phyloP scores from a whole-genome alignment of 2,329 filamentous ascomycete species.

The Sporothrix globosa region DNA sequence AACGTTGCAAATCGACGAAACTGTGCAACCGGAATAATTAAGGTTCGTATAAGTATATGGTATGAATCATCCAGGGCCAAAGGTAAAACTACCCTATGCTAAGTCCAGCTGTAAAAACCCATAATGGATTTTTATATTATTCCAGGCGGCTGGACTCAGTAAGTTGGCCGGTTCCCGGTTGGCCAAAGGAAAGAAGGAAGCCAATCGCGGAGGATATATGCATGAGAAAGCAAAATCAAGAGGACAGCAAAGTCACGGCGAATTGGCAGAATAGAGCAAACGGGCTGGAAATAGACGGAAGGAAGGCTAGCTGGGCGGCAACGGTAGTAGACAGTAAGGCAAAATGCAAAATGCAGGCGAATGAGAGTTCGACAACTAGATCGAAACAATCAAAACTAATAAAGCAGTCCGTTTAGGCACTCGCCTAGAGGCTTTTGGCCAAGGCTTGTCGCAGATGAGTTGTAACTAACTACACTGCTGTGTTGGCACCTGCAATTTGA shows the following conservation, averaged over 20 bases:
- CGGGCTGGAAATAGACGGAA: slow-evolving; percentile 17
- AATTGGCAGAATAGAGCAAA: neutral
- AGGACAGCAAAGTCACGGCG: neutral
- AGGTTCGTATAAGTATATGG: neutral
- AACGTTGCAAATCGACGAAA: slow-evolving; percentile 27
- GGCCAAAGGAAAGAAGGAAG: slow-evolving; percentile 7
- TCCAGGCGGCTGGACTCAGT: slow-evolving; percentile 33
- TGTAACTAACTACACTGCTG: neutral
- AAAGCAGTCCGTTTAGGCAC: slow-evolving; percentile 20
- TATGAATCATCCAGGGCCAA: neutral
- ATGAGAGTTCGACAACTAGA: neutral
- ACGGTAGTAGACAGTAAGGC: slow-evolving; percentile 20
- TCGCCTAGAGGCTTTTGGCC: slow-evolving; percentile 22
- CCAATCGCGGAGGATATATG: neutral
- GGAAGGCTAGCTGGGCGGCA: slow-evolving; percentile 15
- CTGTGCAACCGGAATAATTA: neutral
- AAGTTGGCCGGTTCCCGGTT: slow-evolving; percentile 33
- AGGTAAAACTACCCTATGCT: neutral
- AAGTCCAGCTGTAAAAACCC: neutral
- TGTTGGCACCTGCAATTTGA: neutral
- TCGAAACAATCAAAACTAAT: slow-evolving; percentile 12
- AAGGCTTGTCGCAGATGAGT: neutral
- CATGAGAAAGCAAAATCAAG: neutral
- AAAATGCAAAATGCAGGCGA: neutral
- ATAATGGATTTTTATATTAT: slow-evolving; percentile 28